Base-by-base conservation (phyloP, 371 early-diverging fungal species). In the Smittium culicis region DNA sequence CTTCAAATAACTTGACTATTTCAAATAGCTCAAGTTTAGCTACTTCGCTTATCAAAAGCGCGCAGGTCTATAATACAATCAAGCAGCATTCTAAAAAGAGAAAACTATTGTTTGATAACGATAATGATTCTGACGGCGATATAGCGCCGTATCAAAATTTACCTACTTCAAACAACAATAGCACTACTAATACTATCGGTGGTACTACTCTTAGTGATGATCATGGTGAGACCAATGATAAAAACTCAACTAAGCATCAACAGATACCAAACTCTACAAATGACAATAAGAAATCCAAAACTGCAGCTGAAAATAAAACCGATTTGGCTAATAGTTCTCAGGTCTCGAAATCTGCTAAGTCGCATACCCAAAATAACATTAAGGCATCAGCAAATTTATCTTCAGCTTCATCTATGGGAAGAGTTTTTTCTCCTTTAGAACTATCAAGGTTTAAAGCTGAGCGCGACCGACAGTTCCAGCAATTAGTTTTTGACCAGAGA, bases 391-490 rank as follows among this genome's bases (percentile, higher is more conserved):
- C 2, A 32, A 2, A 20, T 30, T 5, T 2, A 2, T 5, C 2
- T 11, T 24, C 8, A 14, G 25, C 63, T 24, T 1, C 14, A 33
- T 5, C 14, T 34, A 2, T 27, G 2, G 65, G 33, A 20, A 35
- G 65, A 35, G 74, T 83, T 34, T 79, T 80, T 32, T 79, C 86
- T 1, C 90, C 92, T 1, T 79, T 83, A 64, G 91, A 92, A 60
- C 73, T 93, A 54, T 83, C 84, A 68, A 66, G 79, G 60, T 75
- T 83, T 59, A 91, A 90, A 75, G 80, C 82, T 8, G 86, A 86
- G 33, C 78, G 89, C 25, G 91, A 91, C 60, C 76, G 86, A 24
- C 86, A 86, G 35, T 65, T 87, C 67, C 83, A 79, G 55, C 86
- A 89, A 65, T 81, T 83, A 17, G 60, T 85, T 31, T 72, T 84